phyloP scores from a whole-genome alignment of 169 alveolate species.

The Babesia gibsoni region DNA sequence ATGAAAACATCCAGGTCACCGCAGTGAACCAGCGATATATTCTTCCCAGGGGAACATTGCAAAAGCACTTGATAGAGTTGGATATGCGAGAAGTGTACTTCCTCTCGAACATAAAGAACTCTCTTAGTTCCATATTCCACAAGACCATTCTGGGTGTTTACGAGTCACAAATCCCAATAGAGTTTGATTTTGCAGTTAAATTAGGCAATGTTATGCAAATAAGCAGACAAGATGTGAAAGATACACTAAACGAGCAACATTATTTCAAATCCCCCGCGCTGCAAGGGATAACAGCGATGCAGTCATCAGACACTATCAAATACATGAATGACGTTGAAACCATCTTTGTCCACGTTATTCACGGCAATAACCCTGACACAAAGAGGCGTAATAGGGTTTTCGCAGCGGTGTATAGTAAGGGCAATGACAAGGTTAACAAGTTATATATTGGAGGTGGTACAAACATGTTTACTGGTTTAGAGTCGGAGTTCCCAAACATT shows the following conservation, averaged over 20 bases:
- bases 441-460: slow-evolving; percentile 52
- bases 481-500: slow-evolving; percentile 54
- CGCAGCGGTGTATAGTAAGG: slow-evolving; percentile 52
- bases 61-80: slow-evolving; percentile 43
- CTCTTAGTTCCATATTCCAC: slow-evolving; percentile 52
- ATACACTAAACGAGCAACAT: slow-evolving; percentile 6
- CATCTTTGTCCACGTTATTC: slow-evolving; percentile 58
- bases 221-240: neutral
- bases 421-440: slow-evolving; percentile 21
- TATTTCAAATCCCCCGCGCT: slow-evolving; percentile 37
- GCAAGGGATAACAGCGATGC: slow-evolving; percentile 29
- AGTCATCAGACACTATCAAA: slow-evolving; percentile 36
- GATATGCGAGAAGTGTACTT: slow-evolving; percentile 56
- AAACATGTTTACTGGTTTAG: slow-evolving; percentile 45
- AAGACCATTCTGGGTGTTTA: slow-evolving; percentile 60
- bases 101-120: neutral
- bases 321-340: slow-evolving; percentile 62
- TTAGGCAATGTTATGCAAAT: slow-evolving; percentile 44
- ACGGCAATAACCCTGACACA: slow-evolving; percentile 47
- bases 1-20: slow-evolving; percentile 29
- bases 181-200: slow-evolving; percentile 49
- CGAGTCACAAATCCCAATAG: slow-evolving; percentile 56
- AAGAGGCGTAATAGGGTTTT: slow-evolving; percentile 25
- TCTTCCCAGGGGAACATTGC: slow-evolving; percentile 48
- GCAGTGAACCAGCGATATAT: slow-evolving; percentile 22